These are phyloP conservation scores for Phytophthora multivora DNA, from an alignment of 352 stramenopile genomes.

Conservation along the genomic window DNA sequence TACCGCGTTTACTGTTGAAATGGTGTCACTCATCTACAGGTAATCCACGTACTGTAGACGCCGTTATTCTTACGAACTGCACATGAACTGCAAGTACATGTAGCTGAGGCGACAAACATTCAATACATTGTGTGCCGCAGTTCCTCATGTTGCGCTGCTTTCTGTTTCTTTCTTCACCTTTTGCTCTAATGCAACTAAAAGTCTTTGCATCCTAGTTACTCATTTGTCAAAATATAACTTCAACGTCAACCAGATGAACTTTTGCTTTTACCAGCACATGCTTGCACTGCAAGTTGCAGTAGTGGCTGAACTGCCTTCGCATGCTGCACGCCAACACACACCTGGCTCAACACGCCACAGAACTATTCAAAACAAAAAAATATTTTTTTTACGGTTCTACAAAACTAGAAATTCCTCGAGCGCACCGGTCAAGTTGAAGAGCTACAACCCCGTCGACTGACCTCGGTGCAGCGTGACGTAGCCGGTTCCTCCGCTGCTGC, in stretches of 20 bases:
- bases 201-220: too few relatives aligned
- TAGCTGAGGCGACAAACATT: too few relatives aligned
- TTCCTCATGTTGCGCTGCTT: too few relatives aligned
- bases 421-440: conserved; percentile 6
- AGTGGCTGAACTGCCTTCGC: not conserved
- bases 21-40: conserved; percentile 1
- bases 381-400: conserved; percentile 4
- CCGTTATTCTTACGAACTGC: too few relatives aligned
- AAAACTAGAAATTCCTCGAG: too few relatives aligned
- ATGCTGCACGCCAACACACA: not conserved
- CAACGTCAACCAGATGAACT: conserved; percentile 10
- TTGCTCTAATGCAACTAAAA: too few relatives aligned
- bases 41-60: too few relatives aligned
- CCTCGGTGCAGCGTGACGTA: conserved; percentile 24
- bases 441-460: conserved; percentile 26
- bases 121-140: too few relatives aligned
- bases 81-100: too few relatives aligned
- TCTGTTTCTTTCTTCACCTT: too few relatives aligned
- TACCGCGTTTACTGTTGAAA: conserved; percentile 29
- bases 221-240: not conserved
- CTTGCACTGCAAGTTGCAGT: not conserved
- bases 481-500: conserved; percentile 27
- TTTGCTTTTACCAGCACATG: not conserved
- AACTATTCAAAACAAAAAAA: not conserved
- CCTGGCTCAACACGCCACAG: not conserved